A percentile compares a stretch with the other conserved stretches of the same genome.
phyloP scores from a whole-genome alignment of 257 asterid species.

The Solanum bulbocastanum region DNA sequence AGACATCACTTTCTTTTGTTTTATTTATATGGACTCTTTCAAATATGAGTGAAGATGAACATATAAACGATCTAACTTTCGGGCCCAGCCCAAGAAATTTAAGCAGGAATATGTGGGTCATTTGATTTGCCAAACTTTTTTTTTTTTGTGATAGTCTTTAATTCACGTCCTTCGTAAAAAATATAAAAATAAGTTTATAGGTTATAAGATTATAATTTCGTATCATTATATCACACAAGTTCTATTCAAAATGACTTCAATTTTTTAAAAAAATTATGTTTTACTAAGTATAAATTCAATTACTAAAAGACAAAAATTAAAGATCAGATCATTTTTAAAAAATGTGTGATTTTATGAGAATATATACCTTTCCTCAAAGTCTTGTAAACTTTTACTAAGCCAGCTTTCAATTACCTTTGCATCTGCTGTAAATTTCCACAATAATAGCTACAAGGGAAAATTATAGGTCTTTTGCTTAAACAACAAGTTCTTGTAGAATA shows the following conservation, averaged over 20 bases:
- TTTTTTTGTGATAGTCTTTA: background rate
- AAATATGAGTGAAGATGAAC: background rate
- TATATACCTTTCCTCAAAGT: background rate
- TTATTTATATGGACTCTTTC: background rate
- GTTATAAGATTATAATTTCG: background rate
- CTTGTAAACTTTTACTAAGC: background rate
- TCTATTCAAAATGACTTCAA: background rate
- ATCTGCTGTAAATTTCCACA: background rate
- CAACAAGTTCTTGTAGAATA: background rate
- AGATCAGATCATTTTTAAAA: background rate
- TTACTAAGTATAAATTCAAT: background rate
- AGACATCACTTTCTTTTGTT: background rate
- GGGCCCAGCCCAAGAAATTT: background rate
- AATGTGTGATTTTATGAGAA: background rate
- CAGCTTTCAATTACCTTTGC: background rate
- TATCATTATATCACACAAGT: background rate
- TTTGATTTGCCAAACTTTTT: background rate
- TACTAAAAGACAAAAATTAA: background rate
- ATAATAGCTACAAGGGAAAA: background rate
- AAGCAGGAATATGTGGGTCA: background rate
- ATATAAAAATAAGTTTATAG: too few species aligned
- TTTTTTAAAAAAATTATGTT: background rate
- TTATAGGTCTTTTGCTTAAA: background rate
- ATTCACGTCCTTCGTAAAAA: background rate
- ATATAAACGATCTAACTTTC: background rate